Base-by-base conservation (phyloP, 1,284 basidiomycete species). In the Anthracocystis walkeri region DNA sequence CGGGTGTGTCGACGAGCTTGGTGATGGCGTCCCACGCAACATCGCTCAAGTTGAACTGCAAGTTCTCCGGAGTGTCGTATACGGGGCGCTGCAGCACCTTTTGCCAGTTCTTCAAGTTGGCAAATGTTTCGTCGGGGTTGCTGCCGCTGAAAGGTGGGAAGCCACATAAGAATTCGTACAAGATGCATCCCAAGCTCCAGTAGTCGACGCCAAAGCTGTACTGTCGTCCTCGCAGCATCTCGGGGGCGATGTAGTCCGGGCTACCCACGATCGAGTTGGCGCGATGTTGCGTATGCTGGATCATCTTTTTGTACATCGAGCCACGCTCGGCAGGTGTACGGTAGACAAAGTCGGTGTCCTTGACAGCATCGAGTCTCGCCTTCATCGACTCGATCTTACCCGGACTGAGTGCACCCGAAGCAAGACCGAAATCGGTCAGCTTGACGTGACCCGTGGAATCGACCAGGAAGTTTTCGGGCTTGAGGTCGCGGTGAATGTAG, bases 391-490 rank as follows among this genome's bases (percentile, higher is more conserved):
- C 95, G 78, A 99, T 98, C 67, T 94, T 91, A 77, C 91, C 92
- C 0, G 97, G 97, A 86, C 96, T 98, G 61, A 99, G 88, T 0
- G 95, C 93, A 38, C 97, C 97, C 1, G 97, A 97, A 1, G 97
- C 97, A 14, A 99, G 89, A 51, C 97, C 97, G 85, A 99, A 99
- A 86, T 99, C 97, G 7, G 97, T 99, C 50, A 99, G 88, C 87
- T 99, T 99, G 85, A 99, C 96, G 85, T 99, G 97, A 1, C 97
- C 97, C 10, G 91, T 91, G 10, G 92, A 90, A 84, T 99, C 97
- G 44, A 99, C 93, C 52, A 99, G 88, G 88, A 99, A 99, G 87
- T 99, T 99, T 92, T 98, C 96, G 1, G 96, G 96, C 86, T 98
- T 99, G 62, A 98, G 88, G 87, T 99, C 96, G 67, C 96, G 93